Evolutionary conservation across 345 rosid genomes (phyloP).

Genomic region (Stellera chamaejasme): DNA sequence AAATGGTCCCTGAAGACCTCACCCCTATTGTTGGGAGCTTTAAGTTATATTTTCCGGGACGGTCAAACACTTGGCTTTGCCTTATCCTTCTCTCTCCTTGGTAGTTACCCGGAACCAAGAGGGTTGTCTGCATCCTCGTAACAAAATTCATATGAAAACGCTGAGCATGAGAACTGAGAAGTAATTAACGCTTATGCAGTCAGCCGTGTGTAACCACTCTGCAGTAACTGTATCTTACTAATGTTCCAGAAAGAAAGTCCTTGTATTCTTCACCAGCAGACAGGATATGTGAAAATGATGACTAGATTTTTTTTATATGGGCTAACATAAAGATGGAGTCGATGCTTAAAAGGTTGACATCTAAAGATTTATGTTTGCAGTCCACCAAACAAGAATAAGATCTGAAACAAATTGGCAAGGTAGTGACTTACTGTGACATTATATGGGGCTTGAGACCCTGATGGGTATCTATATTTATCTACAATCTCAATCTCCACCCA

Average conservation of each 20-base stretch:
- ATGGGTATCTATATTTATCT: constrained; percentile 76
- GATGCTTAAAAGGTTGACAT: too few species aligned
- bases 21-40: constrained; percentile 88
- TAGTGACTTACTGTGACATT: constrained; percentile 77
- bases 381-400: neutral
- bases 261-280: too few species aligned
- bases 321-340: too few species aligned
- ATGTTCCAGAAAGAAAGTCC: too few species aligned
- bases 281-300: too few species aligned
- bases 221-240: too few species aligned
- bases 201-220: neutral
- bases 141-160: neutral
- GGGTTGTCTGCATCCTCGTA: constrained; percentile 50
- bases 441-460: constrained; percentile 88
- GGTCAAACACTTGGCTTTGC: constrained; percentile 53
- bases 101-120: constrained; percentile 93
- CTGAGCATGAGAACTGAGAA: neutral
- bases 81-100: constrained; percentile 81
- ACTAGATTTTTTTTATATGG: too few species aligned
- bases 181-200: neutral
- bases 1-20: constrained; percentile 85
- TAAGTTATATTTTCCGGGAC: constrained; percentile 67
- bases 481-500: constrained; percentile 97
- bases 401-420: neutral
- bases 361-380: too few species aligned